These are phyloP conservation scores for Neopestalotiopsis clavispora DNA, from an alignment of 2,329 filamentous ascomycete genomes.

Conservation along the genomic window DNA sequence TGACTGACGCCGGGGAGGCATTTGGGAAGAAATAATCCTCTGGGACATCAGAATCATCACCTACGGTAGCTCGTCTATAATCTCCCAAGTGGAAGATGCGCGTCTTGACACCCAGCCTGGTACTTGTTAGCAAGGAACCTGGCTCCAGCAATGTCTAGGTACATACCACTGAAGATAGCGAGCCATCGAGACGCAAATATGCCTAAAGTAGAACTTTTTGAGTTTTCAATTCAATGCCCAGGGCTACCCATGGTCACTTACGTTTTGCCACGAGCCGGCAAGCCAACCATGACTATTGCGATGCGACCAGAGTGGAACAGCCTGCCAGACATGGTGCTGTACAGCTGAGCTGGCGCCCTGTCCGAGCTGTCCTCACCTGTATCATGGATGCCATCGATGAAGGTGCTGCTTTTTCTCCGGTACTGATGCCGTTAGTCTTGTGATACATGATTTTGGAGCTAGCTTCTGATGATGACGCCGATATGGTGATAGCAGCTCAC, in stretches of 20 bases:
- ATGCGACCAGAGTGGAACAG: slow-evolving; percentile 97
- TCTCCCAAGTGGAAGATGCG: slow-evolving; percentile 97
- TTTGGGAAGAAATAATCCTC: slow-evolving; percentile 98
- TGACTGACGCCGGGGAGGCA: slow-evolving; percentile 88
- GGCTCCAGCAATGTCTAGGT: slow-evolving; percentile 17
- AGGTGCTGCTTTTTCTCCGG: slow-evolving; percentile 90
- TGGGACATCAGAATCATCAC: slow-evolving; percentile 81
- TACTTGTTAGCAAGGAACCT: slow-evolving; percentile 22
- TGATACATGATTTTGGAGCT: not conserved
- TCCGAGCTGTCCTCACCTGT: slow-evolving; percentile 74
- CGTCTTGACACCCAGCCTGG: slow-evolving; percentile 93
- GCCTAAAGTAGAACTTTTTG: slow-evolving; percentile 50
- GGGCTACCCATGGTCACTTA: slow-evolving; percentile 46
- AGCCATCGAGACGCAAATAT: slow-evolving; percentile 94
- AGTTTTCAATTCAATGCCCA: not conserved
- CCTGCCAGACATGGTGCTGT: slow-evolving; percentile 96
- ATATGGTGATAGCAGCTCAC: not conserved
- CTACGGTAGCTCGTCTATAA: slow-evolving; percentile 90
- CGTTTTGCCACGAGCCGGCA: slow-evolving; percentile 95
- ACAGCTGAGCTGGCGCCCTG: slow-evolving; percentile 93
- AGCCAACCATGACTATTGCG: slow-evolving; percentile 94
- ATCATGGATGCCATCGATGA: slow-evolving; percentile 97
- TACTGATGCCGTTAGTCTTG: slow-evolving; percentile 50
- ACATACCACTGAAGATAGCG: slow-evolving; percentile 87
- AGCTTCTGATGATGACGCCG: not conserved